Base-by-base conservation (phyloP, 176 grass and related monocot genomes). In the Aegilops longissima region DNA sequence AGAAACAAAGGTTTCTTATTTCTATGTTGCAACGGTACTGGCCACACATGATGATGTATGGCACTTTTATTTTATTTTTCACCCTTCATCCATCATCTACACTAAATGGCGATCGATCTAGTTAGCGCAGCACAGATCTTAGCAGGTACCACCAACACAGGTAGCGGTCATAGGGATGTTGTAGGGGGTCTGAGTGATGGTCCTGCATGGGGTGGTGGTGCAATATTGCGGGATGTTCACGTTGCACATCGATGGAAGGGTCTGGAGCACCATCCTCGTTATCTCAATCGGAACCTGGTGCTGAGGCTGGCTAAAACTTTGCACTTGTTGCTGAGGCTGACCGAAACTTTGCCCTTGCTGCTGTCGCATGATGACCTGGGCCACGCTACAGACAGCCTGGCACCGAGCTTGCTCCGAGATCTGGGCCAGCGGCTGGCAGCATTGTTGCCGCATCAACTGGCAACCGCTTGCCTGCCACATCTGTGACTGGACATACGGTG, bases 381-480 rank as follows among this genome's bases (percentile, higher is more conserved):
- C 40, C 52, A 73, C 58, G 3, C 18, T 3, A 5, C 56, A 74
- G 36, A 75, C 64, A 30, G 14, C 78, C 2, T 54, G 58, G 69
- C 69, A 87, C n/a, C 42, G 38, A 14, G 12, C 27, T 21, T 65
- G 42, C 20, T 7, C n/a, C 4, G 25, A 17, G 56, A 81, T 75
- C 2, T 66, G 79, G 5, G 68, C 5, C 29, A 87, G 7, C 69
- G 29, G 78, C 14, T 25, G 29, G 59, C 69, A 87, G 78, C 85
- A 87, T 2, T 65, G 85, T 40, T 87, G 85, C 8, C 27, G 56
- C 24, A 74, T 72, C 29, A 25, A 40, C 38, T 80, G 54, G 85
- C 69, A 87, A 12, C 70, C 25, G 58, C 5, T 39, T 14, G 35
- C 38, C 58, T 74, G 68, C 54, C 49, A 80, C 27, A 62, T 71